These are phyloP conservation scores for Xylaria sp. DNA, from an alignment of 2,329 filamentous ascomycete genomes.

Conservation along the genomic window DNA sequence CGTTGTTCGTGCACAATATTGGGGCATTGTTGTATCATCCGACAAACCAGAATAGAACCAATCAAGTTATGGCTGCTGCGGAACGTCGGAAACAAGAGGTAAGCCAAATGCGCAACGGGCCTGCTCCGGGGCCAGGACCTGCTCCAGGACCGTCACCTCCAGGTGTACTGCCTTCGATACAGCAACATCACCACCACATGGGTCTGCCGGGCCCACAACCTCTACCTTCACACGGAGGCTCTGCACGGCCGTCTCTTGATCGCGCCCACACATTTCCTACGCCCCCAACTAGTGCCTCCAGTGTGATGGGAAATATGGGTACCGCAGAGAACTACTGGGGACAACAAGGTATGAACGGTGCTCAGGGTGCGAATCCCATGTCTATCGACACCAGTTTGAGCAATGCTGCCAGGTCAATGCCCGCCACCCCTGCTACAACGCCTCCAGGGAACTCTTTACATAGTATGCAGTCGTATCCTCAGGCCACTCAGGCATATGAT, in stretches of 20 bases:
- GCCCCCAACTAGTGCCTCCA: constrained; percentile 91
- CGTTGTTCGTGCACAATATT: constrained; percentile 97
- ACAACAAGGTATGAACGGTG: constrained; percentile 69
- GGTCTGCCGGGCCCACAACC: constrained; percentile 66
- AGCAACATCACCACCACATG: constrained; percentile 72
- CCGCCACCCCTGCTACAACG: constrained; percentile 89
- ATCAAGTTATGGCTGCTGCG: constrained; percentile 86
- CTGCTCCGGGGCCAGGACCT: constrained; percentile 61
- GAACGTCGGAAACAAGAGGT: constrained; percentile 80
- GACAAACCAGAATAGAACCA: constrained; percentile 83
- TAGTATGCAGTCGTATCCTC: constrained; percentile 81
- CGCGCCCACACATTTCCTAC: constrained; percentile 94
- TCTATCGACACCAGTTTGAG: constrained; percentile 83
- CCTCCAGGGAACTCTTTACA: constrained; percentile 82
- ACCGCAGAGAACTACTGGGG: constrained; percentile 83
- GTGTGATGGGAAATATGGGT: constrained; percentile 79
- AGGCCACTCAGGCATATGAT: constrained; percentile 77
- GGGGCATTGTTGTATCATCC: constrained; percentile 93
- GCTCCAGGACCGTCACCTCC: constrained; percentile 63
- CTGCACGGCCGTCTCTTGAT: constrained; percentile 81
- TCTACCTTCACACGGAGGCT: constrained; percentile 73
- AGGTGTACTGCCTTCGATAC: constrained; percentile 71
- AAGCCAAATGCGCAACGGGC: constrained; percentile 71
- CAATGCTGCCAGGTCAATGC: constrained; percentile 81
- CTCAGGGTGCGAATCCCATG: constrained; percentile 75